Evolutionary conservation across 2,329 filamentous ascomycete genomes (phyloP).

Genomic region (Ophiostoma tasmaniense): DNA sequence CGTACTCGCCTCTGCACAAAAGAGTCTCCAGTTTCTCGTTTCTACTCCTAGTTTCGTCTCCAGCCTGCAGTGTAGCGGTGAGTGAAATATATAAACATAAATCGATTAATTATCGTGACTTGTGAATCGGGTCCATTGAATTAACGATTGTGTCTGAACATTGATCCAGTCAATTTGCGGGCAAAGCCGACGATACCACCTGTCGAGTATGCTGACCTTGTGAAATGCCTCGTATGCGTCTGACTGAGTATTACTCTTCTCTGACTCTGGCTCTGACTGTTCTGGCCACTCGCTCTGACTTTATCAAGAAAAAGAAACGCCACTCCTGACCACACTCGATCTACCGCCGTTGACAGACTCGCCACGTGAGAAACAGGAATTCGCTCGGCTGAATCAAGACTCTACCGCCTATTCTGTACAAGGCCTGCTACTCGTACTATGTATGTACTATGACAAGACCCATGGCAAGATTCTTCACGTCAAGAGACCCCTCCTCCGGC

Average conservation of each 20-base stretch:
- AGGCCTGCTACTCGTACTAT: background rate
- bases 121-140: background rate
- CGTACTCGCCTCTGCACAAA: background rate
- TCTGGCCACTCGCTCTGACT: background rate
- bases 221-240: background rate
- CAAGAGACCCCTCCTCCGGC: background rate
- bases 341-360: background rate
- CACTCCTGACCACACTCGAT: background rate
- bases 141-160: background rate
- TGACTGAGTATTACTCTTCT: background rate
- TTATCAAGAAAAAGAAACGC: too few relatives aligned
- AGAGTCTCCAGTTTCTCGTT: background rate
- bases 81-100: background rate
- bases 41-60: background rate
- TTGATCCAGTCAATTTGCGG: background rate
- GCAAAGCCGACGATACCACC: background rate
- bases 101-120: background rate
- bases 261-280: background rate
- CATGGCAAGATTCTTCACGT: background rate
- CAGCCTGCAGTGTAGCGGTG: constrained; percentile 5
- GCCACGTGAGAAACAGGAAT: background rate
- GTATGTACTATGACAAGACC: background rate
- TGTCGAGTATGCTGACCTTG: background rate
- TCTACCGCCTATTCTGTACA: too few relatives aligned
- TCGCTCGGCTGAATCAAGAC: background rate